These are phyloP conservation scores for Sclerotinia nivalis DNA, from an alignment of 2,329 filamentous ascomycete species.

Conservation along the genomic window DNA sequence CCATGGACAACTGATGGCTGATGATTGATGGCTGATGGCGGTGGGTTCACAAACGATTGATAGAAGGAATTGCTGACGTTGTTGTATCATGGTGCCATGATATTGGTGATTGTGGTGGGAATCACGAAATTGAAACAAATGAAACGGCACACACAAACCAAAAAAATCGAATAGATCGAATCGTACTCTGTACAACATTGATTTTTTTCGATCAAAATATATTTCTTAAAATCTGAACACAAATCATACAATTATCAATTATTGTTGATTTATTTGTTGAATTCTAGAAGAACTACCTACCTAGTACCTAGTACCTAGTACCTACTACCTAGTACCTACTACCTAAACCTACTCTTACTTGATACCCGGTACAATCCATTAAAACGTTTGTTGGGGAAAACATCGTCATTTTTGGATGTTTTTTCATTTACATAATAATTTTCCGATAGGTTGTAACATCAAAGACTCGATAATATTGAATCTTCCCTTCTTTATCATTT, in stretches of 20 bases:
- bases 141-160: conserved; percentile 4
- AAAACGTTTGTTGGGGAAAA: neutral
- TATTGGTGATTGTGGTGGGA: neutral
- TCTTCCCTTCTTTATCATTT: neutral
- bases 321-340: neutral
- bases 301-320: neutral
- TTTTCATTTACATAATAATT: conserved; percentile 1
- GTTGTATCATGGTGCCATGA: neutral
- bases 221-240: too few relatives aligned
- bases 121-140: conserved; percentile 12
- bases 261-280: neutral
- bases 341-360: neutral
- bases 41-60: neutral
- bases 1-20: neutral
- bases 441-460: neutral
- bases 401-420: conserved; percentile 8
- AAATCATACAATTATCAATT: neutral
- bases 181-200: neutral
- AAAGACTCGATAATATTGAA: neutral
- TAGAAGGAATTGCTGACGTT: conserved; percentile 5
- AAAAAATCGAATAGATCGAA: too few relatives aligned
- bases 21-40: neutral
- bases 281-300: neutral
- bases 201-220: neutral
- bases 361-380: neutral